Base-by-base conservation (phyloP, 768 basidiomycete genomes). In the Epithele typhae region DNA sequence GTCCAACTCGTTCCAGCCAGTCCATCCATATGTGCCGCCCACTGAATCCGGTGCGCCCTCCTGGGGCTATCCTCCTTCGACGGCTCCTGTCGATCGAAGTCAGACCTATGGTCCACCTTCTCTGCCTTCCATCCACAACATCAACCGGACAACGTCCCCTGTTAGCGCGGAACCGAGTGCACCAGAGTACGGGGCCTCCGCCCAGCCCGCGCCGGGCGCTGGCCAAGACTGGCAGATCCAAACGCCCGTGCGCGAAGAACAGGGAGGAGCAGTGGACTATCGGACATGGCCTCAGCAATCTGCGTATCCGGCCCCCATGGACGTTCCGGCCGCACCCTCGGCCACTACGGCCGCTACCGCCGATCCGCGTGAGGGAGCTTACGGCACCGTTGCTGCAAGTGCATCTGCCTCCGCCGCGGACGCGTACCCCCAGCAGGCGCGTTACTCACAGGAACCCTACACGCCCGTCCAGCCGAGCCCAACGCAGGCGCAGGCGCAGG, bases 101-200 rank as follows among this genome's bases (percentile, higher is more conserved):
- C 59, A 78, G 68, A 55, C 79, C 62, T 62, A 68, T 68, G n/a
- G 67, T 5, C 48, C 51, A 38, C 43, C 55, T 61, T 69, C 73
- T 38, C 66, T 82, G 27, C 77, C 77, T 3, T 76, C 79, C 19
- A 76, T 78, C 47, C 74, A 76, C 38, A 69, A 77, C 30, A 75
- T 77, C 48, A 66, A 68, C 18, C 75, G 79, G 23, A 64, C 63
- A 39, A 40, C 67, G 24, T 37, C 55, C 9, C 50, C 56, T 25
- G 37, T 50, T 19, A 52, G 44, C 34, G 46, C 43, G 35, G 54
- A 51, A 24, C 12, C 55, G 14, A 45, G 36, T 21, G 44, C 43
- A 25, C 39, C 52, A 42, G 56, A 50, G 34, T 60, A 56, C 43
- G 53, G 41, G 48, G 39, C 51, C 36, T 46, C 58, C 42, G 36